Evolutionary conservation across 176 grass and related monocot genomes (phyloP).

Genomic region (Lolium perenne): DNA sequence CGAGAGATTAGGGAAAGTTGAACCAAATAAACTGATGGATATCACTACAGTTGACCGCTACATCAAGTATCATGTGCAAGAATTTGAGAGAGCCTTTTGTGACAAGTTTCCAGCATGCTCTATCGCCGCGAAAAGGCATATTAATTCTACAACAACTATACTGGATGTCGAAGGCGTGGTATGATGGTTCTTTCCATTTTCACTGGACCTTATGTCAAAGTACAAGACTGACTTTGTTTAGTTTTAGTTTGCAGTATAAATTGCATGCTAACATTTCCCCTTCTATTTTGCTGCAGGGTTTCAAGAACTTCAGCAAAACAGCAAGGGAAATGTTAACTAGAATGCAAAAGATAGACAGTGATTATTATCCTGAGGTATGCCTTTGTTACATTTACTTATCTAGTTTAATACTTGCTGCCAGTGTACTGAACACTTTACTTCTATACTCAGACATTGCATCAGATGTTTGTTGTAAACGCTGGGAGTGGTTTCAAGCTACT

Average conservation of each 20-base stretch:
- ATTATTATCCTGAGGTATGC: slow-evolving; percentile 94
- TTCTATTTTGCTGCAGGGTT: slow-evolving; percentile 56
- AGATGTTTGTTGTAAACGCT: slow-evolving; percentile 97
- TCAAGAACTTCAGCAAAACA: slow-evolving; percentile 93
- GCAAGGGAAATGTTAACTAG: slow-evolving; percentile 81
- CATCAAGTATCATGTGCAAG: slow-evolving; percentile 89
- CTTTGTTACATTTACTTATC: slow-evolving; percentile 17
- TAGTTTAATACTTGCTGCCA: background rate
- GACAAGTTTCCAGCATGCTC: slow-evolving; percentile 83
- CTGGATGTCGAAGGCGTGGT: slow-evolving; percentile 90
- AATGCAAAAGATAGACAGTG: slow-evolving; percentile 94
- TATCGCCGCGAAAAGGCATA: slow-evolving; percentile 72
- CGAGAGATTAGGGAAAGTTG: slow-evolving; percentile 80
- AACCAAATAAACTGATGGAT: slow-evolving; percentile 77
- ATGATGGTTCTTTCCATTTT: slow-evolving; percentile 50
- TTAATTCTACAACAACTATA: slow-evolving; percentile 85
- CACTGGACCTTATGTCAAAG: background rate
- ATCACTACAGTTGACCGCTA: slow-evolving; percentile 86
- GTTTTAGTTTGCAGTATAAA: slow-evolving; percentile 5
- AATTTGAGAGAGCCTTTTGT: slow-evolving; percentile 80
- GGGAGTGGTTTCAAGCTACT: slow-evolving; percentile 91
- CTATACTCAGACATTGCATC: slow-evolving; percentile 76
- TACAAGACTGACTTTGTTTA: background rate
- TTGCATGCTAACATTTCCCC: background rate
- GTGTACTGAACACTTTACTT: slow-evolving; percentile 23